Percentiles rank a stretch among this genome's conserved stretches.
phyloP scores from a whole-genome alignment of 139 green algal genomes.

The Chlamydomonas sp. region DNA sequence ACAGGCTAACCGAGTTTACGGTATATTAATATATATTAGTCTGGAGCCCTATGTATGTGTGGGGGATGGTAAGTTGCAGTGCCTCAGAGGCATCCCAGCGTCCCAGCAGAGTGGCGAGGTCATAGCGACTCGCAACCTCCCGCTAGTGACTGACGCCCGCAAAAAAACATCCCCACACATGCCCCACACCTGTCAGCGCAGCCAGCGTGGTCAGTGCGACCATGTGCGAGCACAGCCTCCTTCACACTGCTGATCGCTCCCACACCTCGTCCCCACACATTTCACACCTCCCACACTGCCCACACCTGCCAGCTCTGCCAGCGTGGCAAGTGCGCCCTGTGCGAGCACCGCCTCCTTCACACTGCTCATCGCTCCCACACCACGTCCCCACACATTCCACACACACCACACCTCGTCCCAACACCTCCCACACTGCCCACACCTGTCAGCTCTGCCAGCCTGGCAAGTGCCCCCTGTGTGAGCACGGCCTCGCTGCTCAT shows the following conservation, averaged over 20 bases:
- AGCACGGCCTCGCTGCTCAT: conserved; percentile 58
- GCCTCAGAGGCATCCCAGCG: too few relatives aligned
- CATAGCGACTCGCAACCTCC: too few relatives aligned
- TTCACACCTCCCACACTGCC: not conserved
- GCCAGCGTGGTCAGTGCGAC: conserved; percentile 26
- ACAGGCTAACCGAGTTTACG: too few relatives aligned
- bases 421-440: not conserved
- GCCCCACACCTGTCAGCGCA: not conserved
- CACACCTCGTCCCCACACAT: not conserved
- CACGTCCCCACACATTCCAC: too few relatives aligned
- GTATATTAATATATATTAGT: too few relatives aligned
- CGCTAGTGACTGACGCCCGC: too few relatives aligned
- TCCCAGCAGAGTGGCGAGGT: too few relatives aligned
- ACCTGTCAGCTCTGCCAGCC: not conserved
- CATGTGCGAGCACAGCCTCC: conserved; percentile 40
- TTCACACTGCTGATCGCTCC: conserved; percentile 42
- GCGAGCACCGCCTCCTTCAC: conserved; percentile 58
- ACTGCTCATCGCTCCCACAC: conserved; percentile 59
- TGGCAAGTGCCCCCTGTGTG: conserved; percentile 27
- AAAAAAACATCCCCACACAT: too few relatives aligned
- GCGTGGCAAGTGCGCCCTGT: conserved; percentile 27
- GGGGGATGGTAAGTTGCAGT: too few relatives aligned
- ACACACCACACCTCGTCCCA: too few relatives aligned
- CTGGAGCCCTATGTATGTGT: too few relatives aligned
- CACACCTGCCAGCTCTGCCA: not conserved